phyloP scores from a whole-genome alignment of 2,329 filamentous ascomycete species.

The Sordariomycetes sp. region DNA sequence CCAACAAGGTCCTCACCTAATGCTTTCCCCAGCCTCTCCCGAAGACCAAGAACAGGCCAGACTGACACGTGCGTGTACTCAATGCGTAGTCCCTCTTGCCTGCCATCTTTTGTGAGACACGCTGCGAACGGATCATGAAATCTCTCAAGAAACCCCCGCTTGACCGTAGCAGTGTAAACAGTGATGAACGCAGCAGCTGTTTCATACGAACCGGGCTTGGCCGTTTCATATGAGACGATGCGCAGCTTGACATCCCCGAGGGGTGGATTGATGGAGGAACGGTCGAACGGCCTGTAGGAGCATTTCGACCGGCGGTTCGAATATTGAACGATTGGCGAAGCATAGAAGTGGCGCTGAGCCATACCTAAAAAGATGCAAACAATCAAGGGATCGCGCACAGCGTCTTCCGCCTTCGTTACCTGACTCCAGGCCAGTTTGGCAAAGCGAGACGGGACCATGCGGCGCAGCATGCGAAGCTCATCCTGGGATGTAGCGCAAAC shows the following conservation, averaged over 20 bases:
- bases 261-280: slow-evolving; percentile 10
- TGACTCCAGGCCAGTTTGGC: too few species aligned
- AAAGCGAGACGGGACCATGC: too few species aligned
- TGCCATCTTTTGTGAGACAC: slow-evolving; percentile 11
- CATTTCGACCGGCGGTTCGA: too few species aligned
- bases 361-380: slow-evolving; percentile 44
- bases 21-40: slow-evolving; percentile 44
- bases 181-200: slow-evolving; percentile 38
- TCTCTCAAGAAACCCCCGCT: slow-evolving; percentile 35
- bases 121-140: slow-evolving; percentile 38
- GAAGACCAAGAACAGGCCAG: slow-evolving; percentile 46
- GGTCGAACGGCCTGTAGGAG: slow-evolving; percentile 8
- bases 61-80: slow-evolving; percentile 38
- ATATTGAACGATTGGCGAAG: too few species aligned
- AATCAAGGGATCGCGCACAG: slow-evolving; percentile 42
- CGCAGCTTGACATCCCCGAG: slow-evolving; percentile 40
- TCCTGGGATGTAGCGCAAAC: too few species aligned
- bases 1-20: slow-evolving; percentile 43
- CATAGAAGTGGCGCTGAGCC: slow-evolving; percentile 47
- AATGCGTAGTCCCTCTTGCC: slow-evolving; percentile 28
- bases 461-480: too few species aligned
- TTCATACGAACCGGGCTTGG: slow-evolving; percentile 38
- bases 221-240: slow-evolving; percentile 40
- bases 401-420: too few species aligned
- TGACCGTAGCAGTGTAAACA: slow-evolving; percentile 41